phyloP scores from a whole-genome alignment of 495 filamentous ascomycete species.

The Bathelium albidoporum region DNA sequence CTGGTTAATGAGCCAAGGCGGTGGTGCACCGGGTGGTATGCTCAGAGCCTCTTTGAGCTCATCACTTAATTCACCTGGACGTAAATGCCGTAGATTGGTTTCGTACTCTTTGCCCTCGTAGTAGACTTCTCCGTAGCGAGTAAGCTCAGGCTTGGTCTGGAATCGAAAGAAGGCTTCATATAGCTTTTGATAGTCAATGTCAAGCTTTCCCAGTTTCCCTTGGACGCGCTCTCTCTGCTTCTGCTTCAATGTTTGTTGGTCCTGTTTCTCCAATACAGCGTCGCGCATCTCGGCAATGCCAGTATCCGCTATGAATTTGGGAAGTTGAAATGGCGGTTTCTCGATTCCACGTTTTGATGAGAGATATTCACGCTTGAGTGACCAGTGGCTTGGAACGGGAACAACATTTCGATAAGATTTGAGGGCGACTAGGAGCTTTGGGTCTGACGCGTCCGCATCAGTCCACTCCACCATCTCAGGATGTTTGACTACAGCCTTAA shows the following conservation, averaged over 20 bases:
- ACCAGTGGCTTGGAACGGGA: constrained; percentile 89
- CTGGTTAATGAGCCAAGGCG: constrained; percentile 95
- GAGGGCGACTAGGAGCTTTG: constrained; percentile 80
- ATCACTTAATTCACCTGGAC: constrained; percentile 82
- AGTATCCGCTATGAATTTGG: constrained; percentile 95
- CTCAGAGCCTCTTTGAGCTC: constrained; percentile 86
- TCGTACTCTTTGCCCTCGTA: constrained; percentile 98
- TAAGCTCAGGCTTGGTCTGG: constrained; percentile 89
- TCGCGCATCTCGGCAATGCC: constrained; percentile 97
- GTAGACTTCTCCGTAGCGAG: constrained; percentile 93
- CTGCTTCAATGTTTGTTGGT: constrained; percentile 78
- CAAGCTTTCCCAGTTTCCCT: constrained; percentile 92
- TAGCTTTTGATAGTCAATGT: constrained; percentile 96
- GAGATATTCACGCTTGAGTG: constrained; percentile 88
- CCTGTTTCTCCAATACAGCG: constrained; percentile 90
- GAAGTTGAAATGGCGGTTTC: constrained; percentile 83
- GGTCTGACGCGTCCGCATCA: constrained; percentile 85
- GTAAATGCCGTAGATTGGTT: constrained; percentile 80
- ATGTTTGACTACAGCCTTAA: constrained; percentile 83
- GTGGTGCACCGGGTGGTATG: constrained; percentile 87
- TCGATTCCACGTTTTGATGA: constrained; percentile 94
- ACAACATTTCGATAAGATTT: constrained; percentile 94
- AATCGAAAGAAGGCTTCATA: constrained; percentile 97
- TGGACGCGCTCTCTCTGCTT: constrained; percentile 91
- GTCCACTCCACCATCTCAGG: constrained; percentile 97